Evolutionary conservation across 148 eudicot genomes (phyloP).

Genomic region (Fagopyrum esculentum): DNA sequence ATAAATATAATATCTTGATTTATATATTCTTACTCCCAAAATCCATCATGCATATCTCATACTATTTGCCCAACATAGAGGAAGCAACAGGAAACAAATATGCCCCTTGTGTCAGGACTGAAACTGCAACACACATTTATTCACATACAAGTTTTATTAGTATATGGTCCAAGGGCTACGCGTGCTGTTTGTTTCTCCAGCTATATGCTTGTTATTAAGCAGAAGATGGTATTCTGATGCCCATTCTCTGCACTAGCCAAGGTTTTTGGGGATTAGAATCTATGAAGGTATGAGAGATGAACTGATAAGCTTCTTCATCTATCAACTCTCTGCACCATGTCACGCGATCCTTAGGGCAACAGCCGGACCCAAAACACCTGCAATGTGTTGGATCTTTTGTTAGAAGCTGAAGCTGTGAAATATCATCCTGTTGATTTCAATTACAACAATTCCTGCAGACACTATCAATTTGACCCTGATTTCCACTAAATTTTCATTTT

Average conservation of each 20-base stretch:
- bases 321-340: conserved; percentile 77
- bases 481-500: neutral
- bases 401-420: neutral
- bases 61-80: neutral
- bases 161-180: too few relatives aligned
- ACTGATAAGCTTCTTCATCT: conserved; percentile 78
- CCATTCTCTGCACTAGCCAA: conserved; percentile 83
- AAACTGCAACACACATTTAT: neutral
- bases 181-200: neutral
- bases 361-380: conserved; percentile 70
- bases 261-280: conserved; percentile 71
- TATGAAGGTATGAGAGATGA: conserved; percentile 59
- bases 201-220: conserved; percentile 31
- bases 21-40: neutral
- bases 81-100: neutral
- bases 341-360: conserved; percentile 52
- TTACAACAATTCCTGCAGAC: neutral
- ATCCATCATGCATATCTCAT: neutral
- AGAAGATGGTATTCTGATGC: conserved; percentile 63
- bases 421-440: neutral
- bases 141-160: neutral
- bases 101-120: neutral
- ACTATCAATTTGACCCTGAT: neutral
- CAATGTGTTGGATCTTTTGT: conserved; percentile 1
- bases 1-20: too few relatives aligned